phyloP scores from a whole-genome alignment of 2,329 filamentous ascomycete species.

The Fusarium camptoceras region DNA sequence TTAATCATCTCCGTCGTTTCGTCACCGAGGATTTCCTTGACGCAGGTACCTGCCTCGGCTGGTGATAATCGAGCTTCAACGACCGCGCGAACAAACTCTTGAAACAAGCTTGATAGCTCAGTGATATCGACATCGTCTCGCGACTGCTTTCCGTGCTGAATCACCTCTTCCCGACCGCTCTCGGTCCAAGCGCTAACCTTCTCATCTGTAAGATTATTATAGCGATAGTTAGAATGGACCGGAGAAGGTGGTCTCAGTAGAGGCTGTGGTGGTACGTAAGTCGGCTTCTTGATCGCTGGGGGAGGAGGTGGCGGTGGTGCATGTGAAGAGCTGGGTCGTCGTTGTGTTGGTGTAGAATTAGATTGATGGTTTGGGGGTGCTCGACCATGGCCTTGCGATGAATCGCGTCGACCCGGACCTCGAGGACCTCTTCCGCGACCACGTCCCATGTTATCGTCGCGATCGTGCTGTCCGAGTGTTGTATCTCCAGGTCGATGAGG shows the following conservation, averaged over 20 bases:
- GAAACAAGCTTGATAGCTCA: constrained; percentile 78
- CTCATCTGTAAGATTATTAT: constrained; percentile 80
- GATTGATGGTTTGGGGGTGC: constrained; percentile 43
- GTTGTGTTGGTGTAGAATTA: constrained; percentile 41
- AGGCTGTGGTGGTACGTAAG: constrained; percentile 40
- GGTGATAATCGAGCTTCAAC: constrained; percentile 76
- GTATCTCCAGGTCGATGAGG: constrained; percentile 72
- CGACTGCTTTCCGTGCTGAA: constrained; percentile 73
- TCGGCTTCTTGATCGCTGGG: constrained; percentile 34
- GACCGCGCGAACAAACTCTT: constrained; percentile 84
- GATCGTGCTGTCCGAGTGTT: constrained; percentile 67
- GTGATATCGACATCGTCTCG: constrained; percentile 75
- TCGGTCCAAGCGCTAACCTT: constrained; percentile 75
- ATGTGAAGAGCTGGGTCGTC: constrained; percentile 39
- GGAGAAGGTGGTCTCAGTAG: constrained; percentile 49
- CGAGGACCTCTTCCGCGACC: constrained; percentile 62
- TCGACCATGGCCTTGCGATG: constrained; percentile 54
- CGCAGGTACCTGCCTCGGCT: constrained; percentile 74
- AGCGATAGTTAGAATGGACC: constrained; percentile 69
- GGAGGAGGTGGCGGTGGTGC: constrained; percentile 43
- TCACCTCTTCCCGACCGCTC: constrained; percentile 73
- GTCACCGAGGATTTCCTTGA: constrained; percentile 78
- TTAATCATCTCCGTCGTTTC: constrained; percentile 63
- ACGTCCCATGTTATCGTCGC: constrained; percentile 61
- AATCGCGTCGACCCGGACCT: constrained; percentile 64